Evolutionary conservation across 345 rosid species (phyloP).

Genomic region (Acer campestre): DNA sequence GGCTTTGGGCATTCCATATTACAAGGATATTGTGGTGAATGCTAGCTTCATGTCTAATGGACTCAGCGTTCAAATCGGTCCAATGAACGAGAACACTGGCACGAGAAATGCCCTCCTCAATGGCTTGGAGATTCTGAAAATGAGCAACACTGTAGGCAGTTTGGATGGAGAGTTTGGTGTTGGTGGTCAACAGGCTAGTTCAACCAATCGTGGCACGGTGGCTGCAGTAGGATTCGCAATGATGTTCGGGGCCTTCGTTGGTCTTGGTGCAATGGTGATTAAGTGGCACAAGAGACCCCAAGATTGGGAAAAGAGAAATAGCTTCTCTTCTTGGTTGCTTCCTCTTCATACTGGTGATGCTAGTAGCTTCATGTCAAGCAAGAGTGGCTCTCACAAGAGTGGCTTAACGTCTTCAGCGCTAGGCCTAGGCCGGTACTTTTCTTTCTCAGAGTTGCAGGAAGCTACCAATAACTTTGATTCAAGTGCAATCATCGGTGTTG

Average conservation of each 20-base stretch:
- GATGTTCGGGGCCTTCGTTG: constrained; percentile 89
- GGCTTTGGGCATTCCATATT: constrained; percentile 55
- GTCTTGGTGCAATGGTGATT: constrained; percentile 81
- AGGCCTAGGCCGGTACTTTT: constrained; percentile 72
- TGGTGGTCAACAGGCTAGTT: constrained; percentile 42
- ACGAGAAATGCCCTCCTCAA: constrained; percentile 59
- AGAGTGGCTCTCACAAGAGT: constrained; percentile 60
- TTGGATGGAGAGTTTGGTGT: constrained; percentile 81
- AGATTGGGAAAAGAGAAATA: constrained; percentile 81
- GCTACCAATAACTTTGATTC: constrained; percentile 73
- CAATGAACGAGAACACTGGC: constrained; percentile 59
- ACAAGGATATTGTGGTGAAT: constrained; percentile 72
- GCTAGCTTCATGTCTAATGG: constrained; percentile 43
- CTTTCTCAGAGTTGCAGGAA: constrained; percentile 70
- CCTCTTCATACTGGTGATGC: constrained; percentile 70
- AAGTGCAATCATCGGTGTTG: constrained; percentile 65
- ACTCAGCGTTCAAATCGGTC: constrained; percentile 62
- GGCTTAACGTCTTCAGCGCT: constrained; percentile 54
- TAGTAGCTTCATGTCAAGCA: constrained; percentile 72
- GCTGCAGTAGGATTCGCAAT: constrained; percentile 80
- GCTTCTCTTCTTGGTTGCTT: constrained; percentile 85
- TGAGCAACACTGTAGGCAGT: constrained; percentile 72
- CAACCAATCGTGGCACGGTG: constrained; percentile 46
- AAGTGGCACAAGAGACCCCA: constrained; percentile 82
- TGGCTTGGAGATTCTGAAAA: constrained; percentile 72